phyloP scores from a whole-genome alignment of 108 stramenopile genomes.

The Skeletonema tropicum region DNA sequence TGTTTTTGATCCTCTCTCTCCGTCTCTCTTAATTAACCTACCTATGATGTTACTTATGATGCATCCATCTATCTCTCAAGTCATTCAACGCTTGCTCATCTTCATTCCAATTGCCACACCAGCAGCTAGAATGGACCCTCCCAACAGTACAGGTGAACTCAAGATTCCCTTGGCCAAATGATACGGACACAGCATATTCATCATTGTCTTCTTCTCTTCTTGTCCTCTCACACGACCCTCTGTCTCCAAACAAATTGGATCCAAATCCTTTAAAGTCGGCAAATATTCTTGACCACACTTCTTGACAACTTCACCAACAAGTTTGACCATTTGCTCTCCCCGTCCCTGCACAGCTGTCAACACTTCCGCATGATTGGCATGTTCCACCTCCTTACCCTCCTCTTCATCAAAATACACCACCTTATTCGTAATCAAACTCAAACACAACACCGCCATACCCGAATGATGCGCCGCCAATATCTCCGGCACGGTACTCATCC shows the following conservation, averaged over 20 bases:
- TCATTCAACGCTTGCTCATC: constrained; percentile 4
- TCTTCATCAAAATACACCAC: constrained; percentile 57
- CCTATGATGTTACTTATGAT: too few species aligned
- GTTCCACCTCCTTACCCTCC: constrained; percentile 53
- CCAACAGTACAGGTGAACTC: constrained; percentile 26
- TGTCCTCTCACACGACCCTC: constrained; percentile 24
- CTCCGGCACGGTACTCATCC: constrained; percentile 92
- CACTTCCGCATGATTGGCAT: constrained; percentile 91
- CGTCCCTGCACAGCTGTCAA: constrained; percentile 77
- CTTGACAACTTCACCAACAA: constrained; percentile 75
- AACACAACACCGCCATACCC: constrained; percentile 85
- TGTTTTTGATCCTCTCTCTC: too few species aligned
- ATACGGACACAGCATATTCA: constrained; percentile 32
- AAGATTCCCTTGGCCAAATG: constrained; percentile 27
- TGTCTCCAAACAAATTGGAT: constrained; percentile 34
- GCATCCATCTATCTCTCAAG: too few species aligned
- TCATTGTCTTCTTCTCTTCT: not conserved
- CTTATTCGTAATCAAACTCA: constrained; percentile 90
- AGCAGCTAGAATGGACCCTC: constrained; percentile 18
- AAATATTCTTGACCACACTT: constrained; percentile 29
- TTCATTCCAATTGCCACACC: constrained; percentile 28
- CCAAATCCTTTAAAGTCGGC: constrained; percentile 6
- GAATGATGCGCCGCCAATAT: constrained; percentile 89
- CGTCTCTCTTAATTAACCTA: too few species aligned
- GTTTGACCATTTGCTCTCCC: constrained; percentile 66